Evolutionary conservation across 2,329 filamentous ascomycete species (phyloP).

Genomic region (Capronia americana): DNA sequence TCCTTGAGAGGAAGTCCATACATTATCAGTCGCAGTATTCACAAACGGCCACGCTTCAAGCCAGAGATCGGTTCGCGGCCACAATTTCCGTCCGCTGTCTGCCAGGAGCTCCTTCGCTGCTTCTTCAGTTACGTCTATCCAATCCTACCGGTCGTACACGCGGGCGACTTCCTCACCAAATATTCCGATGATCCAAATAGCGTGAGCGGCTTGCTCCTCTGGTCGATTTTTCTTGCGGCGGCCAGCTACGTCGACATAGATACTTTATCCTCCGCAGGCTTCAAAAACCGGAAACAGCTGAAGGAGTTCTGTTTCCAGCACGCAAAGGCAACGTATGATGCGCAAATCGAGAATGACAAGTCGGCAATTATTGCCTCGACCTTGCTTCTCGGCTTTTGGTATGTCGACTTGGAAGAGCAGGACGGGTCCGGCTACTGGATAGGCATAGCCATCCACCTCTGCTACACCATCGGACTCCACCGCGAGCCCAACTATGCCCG

Average conservation of each 20-base stretch:
- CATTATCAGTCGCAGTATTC: conserved; percentile 23
- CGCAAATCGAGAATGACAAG: conserved; percentile 47
- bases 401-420: conserved; percentile 51
- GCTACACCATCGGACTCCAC: conserved; percentile 54
- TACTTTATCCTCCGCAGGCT: conserved; percentile 44
- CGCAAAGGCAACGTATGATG: conserved; percentile 42
- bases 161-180: conserved; percentile 22
- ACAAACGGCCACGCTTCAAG: conserved; percentile 20
- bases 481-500: conserved; percentile 41
- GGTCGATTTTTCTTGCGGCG: conserved; percentile 51
- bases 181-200: conserved; percentile 15
- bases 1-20: conserved; percentile 25
- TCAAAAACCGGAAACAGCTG: conserved; percentile 45
- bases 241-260: conserved; percentile 42
- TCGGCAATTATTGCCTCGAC: conserved; percentile 51
- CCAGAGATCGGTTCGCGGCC: conserved; percentile 8
- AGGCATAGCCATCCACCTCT: conserved; percentile 53
- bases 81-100: conserved; percentile 11
- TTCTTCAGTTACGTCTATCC: conserved; percentile 32
- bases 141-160: conserved; percentile 26
- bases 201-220: conserved; percentile 44
- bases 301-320: conserved; percentile 49
- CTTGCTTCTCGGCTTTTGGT: conserved; percentile 53
- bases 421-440: conserved; percentile 56
- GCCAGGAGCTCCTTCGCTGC: conserved; percentile 17